Evolutionary conservation across 2,329 filamentous ascomycete genomes (phyloP).

Genomic region (Elsinoe australis): DNA sequence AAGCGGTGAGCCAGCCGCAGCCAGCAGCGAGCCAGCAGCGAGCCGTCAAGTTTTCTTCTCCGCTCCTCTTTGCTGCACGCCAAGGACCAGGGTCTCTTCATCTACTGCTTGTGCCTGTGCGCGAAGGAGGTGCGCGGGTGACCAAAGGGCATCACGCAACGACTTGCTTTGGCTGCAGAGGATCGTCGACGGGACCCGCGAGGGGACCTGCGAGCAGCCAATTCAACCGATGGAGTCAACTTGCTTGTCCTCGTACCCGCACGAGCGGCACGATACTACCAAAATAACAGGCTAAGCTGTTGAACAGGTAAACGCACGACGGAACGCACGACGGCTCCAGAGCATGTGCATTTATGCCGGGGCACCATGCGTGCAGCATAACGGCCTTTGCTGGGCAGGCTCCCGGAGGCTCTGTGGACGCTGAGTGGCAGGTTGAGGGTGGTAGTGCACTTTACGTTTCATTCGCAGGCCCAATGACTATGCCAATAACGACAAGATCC

Average conservation of each 20-base stretch:
- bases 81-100: conserved; percentile 1
- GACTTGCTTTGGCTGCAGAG: conserved; percentile 4
- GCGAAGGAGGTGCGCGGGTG: not conserved
- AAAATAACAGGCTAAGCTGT: conserved; percentile 14
- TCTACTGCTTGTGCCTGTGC: conserved; percentile 2
- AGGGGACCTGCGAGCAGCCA: conserved; percentile 7
- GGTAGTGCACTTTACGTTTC: conserved; percentile 10
- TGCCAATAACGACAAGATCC: conserved; percentile 2
- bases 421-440: too few species aligned
- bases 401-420: too few species aligned
- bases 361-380: too few species aligned
- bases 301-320: too few species aligned
- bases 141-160: conserved; percentile 16
- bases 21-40: too few species aligned
- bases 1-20: conserved; percentile 7
- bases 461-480: conserved; percentile 3
- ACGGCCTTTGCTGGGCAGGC: too few species aligned
- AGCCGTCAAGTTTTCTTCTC: too few species aligned
- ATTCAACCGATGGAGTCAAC: too few species aligned
- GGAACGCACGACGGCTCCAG: too few species aligned
- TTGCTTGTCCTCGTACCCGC: too few species aligned
- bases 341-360: too few species aligned
- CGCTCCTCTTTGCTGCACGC: too few species aligned
- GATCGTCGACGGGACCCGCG: conserved; percentile 6
- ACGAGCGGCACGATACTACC: not conserved